These are phyloP conservation scores for Piper betle DNA, from an alignment of 164 flowering plant genomes.

Conservation along the genomic window DNA sequence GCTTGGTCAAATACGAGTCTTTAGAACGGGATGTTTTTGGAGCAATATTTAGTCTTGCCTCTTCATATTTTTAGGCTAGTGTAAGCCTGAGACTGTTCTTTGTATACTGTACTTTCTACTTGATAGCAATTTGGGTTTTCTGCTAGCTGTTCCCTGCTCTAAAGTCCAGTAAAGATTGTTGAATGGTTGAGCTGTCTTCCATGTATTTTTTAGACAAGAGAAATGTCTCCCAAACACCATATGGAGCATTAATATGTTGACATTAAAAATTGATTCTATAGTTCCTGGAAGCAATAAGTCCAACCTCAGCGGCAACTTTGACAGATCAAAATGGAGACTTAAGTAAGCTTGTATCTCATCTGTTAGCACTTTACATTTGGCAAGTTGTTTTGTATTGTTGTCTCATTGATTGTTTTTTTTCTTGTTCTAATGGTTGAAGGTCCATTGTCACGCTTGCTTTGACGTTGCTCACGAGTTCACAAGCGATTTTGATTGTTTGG, in stretches of 20 bases:
- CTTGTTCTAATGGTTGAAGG: constrained; percentile 21
- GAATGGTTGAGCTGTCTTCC: no score
- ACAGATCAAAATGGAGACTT: constrained; percentile 53
- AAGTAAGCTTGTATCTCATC: constrained; percentile 34
- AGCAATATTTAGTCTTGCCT: no score
- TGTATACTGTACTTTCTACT: no score
- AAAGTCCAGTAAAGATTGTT: no score
- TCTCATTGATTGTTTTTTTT: not conserved
- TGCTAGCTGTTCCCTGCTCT: no score
- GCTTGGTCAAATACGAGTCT: constrained; percentile 9
- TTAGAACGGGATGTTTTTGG: not conserved
- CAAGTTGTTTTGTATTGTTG: not conserved
- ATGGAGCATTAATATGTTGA: no score
- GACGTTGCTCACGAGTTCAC: constrained; percentile 91
- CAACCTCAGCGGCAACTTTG: constrained; percentile 23
- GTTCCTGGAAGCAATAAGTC: constrained; percentile 21
- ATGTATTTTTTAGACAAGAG: no score
- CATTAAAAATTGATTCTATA: constrained; percentile 11
- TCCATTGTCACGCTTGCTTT: constrained; percentile 66
- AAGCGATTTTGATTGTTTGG: constrained; percentile 96
- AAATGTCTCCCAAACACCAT: no score
- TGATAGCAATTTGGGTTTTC: no score
- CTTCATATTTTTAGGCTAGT: no score
- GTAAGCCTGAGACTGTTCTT: no score
- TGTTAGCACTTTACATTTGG: not conserved